Conservation (phyloP, 805 yeast genomes). For the Candida multigemmis region DNA sequence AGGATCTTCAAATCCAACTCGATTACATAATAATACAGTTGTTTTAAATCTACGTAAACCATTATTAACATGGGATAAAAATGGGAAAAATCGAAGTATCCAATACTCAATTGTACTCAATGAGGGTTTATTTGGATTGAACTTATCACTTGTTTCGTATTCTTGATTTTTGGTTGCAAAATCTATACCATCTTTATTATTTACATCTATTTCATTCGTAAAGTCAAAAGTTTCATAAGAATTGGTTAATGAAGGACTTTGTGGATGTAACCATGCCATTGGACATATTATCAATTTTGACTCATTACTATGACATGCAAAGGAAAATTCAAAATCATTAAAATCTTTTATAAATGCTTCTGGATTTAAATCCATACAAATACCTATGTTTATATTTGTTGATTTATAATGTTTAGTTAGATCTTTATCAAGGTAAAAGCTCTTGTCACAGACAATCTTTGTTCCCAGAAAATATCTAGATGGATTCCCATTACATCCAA, state of each 20-base stretch:
- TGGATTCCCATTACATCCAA: conserved; percentile 74
- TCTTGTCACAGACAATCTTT: conserved; percentile 20
- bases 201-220: conserved; percentile 2
- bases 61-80: conserved; percentile 30
- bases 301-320: conserved; percentile 35
- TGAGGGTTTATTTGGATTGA: too few species aligned
- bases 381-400: conserved; percentile 53
- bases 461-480: conserved; percentile 44
- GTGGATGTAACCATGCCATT: conserved; percentile 73
- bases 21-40: conserved; percentile 50
- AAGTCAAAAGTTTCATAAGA: too few species aligned
- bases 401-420: conserved; percentile 11
- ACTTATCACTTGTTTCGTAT: conserved; percentile 1
- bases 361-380: conserved; percentile 93
- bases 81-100: conserved; percentile 63
- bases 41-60: conserved; percentile 15
- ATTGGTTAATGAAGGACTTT: conserved; percentile 28
- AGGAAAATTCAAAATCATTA: conserved; percentile 61
- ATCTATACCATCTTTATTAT: conserved; percentile 5
- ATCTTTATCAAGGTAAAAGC: conserved; percentile 7
- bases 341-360: conserved; percentile 78
- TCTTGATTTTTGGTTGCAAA: conserved; percentile 1
- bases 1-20: conserved; percentile 71
- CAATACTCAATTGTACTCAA: conserved; percentile 54
- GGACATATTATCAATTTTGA: conserved; percentile 63